A percentile compares a stretch with the other conserved stretches of the same genome.
Evolutionary conservation across 495 filamentous ascomycete species (phyloP).

Genomic region (Neurospora tetraspora): DNA sequence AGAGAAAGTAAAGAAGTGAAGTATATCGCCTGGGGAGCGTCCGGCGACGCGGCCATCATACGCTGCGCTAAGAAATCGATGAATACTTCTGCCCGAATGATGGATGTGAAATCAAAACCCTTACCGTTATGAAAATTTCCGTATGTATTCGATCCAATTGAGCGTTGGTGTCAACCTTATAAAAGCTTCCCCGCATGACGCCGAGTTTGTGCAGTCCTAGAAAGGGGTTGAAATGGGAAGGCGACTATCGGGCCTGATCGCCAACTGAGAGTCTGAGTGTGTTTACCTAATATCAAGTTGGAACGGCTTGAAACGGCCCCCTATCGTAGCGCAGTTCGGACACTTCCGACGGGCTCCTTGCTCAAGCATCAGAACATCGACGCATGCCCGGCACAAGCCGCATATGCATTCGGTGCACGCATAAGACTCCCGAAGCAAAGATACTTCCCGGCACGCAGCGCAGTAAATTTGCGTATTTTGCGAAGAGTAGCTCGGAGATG

Average conservation of each 20-base stretch:
- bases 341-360: slow-evolving; percentile 52
- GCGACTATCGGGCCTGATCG: background rate
- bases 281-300: slow-evolving; percentile 50
- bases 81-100: background rate
- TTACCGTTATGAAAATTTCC: background rate
- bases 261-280: background rate
- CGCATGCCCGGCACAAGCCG: slow-evolving; percentile 77
- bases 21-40: slow-evolving; percentile 2
- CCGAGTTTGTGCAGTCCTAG: background rate
- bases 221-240: background rate
- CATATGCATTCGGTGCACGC: slow-evolving; percentile 94
- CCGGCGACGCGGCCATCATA: background rate
- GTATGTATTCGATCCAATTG: background rate
- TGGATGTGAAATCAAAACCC: background rate
- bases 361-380: slow-evolving; percentile 62
- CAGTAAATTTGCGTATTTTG: slow-evolving; percentile 78
- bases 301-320: slow-evolving; percentile 58
- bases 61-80: background rate
- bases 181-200: background rate
- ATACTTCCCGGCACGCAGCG: slow-evolving; percentile 66
- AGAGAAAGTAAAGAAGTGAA: slow-evolving; percentile 11
- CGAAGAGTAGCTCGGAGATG: slow-evolving; percentile 43
- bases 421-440: slow-evolving; percentile 67
- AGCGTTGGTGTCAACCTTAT: background rate
- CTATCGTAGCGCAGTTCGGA: slow-evolving; percentile 55